phyloP scores from a whole-genome alignment of 176 grass and related monocot species.

The Otatea glauca region DNA sequence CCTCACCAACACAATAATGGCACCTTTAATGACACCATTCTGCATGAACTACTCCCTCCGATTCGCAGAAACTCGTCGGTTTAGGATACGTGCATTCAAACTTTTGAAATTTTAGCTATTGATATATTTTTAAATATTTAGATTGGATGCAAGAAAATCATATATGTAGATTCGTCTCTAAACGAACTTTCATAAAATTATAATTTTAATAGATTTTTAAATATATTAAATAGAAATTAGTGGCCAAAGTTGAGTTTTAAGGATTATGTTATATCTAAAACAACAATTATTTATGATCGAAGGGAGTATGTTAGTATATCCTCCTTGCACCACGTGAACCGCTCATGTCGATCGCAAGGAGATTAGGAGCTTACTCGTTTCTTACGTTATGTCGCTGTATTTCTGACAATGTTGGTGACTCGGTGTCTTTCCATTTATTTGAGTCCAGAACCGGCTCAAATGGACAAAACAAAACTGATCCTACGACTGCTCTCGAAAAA shows the following conservation, averaged over 20 bases:
- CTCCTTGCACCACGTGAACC: not conserved
- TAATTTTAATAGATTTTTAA: too few relatives aligned
- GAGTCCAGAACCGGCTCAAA: not conserved
- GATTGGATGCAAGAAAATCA: too few relatives aligned
- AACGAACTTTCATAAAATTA: too few relatives aligned
- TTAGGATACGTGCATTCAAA: too few relatives aligned
- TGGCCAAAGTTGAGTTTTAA: too few relatives aligned
- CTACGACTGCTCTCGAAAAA: not conserved
- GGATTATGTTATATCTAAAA: too few relatives aligned
- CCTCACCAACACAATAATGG: not conserved
- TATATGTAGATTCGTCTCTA: too few relatives aligned
- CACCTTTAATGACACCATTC: constrained; percentile 20
- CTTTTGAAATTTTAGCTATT: too few relatives aligned
- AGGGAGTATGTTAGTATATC: not conserved
- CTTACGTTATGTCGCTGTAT: not conserved
- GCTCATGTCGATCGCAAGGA: not conserved
- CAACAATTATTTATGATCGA: too few relatives aligned
- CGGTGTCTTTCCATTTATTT: not conserved
- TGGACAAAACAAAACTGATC: not conserved
- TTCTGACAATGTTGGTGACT: not conserved
- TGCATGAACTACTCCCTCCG: not conserved
- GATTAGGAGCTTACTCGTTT: not conserved
- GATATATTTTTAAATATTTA: too few relatives aligned
- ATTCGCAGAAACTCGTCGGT: too few relatives aligned
- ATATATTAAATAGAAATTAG: too few relatives aligned